Conservation (phyloP, 176 grass and related monocot genomes). For the Hordeum vulgare region DNA sequence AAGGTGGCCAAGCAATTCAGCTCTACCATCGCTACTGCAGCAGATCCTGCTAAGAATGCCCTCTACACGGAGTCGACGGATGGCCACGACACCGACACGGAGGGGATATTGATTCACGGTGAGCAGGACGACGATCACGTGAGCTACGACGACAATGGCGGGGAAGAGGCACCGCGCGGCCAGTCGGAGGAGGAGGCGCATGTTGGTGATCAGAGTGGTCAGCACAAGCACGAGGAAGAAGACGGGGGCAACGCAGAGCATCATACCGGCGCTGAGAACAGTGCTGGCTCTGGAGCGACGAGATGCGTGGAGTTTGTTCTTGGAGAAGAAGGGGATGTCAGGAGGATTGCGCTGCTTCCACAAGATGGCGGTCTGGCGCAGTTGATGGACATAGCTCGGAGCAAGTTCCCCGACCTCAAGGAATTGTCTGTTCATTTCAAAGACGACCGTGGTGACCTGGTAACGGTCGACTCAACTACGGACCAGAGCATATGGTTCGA, state of each 20-base stretch:
- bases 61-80: neutral
- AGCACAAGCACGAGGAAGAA: neutral
- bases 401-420: neutral
- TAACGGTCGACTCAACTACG: neutral
- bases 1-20: slow-evolving; percentile 5
- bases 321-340: neutral
- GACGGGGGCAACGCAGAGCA: neutral
- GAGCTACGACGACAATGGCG: neutral
- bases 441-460: neutral
- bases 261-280: neutral
- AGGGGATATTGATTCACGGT: neutral
- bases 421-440: neutral
- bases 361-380: neutral
- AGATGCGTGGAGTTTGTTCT: neutral
- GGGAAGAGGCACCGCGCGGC: neutral
- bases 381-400: neutral
- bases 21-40: neutral
- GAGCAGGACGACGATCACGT: neutral
- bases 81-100: neutral
- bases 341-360: neutral
- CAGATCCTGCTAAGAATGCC: neutral
- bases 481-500: neutral
- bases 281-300: neutral
- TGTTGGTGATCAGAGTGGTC: neutral
- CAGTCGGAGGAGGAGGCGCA: neutral